Evolutionary conservation across 192 early-diverging fungal species (phyloP).

Genomic region (Dimargaris verticillata): DNA sequence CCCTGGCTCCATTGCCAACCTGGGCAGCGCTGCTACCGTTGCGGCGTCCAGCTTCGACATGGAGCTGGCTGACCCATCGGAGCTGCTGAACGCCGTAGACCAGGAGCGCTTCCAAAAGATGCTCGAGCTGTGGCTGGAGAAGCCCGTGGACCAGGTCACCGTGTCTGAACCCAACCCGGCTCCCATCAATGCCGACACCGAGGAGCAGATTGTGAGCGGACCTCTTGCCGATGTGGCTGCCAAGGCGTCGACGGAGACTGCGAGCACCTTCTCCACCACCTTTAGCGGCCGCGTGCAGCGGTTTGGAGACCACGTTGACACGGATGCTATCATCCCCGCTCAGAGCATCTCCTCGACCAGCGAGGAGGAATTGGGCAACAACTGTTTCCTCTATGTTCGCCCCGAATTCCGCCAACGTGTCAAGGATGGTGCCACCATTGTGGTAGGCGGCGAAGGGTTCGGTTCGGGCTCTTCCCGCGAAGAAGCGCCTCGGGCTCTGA

Average conservation of each 20-base stretch:
- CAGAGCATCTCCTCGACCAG: constrained; percentile 56
- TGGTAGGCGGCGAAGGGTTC: constrained; percentile 56
- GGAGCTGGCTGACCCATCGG: constrained; percentile 48
- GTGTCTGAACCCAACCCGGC: constrained; percentile 49
- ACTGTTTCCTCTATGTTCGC: constrained; percentile 55
- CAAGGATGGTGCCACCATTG: constrained; percentile 44
- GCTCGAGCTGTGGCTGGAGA: constrained; percentile 50
- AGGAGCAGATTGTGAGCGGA: constrained; percentile 19
- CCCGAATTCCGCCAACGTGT: constrained; percentile 55
- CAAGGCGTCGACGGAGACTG: background rate
- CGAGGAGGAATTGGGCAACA: constrained; percentile 50
- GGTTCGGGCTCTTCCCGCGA: constrained; percentile 64
- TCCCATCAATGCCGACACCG: constrained; percentile 25
- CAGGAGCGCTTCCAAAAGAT: constrained; percentile 39
- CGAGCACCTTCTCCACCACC: constrained; percentile 21
- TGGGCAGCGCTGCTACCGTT: constrained; percentile 60
- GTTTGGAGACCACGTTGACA: constrained; percentile 62
- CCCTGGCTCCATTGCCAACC: constrained; percentile 60
- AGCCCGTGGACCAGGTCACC: constrained; percentile 29
- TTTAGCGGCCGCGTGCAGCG: constrained; percentile 51
- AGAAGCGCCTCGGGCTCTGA: constrained; percentile 59
- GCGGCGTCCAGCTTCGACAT: constrained; percentile 64
- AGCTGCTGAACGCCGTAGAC: constrained; percentile 49
- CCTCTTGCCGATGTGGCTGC: constrained; percentile 16
- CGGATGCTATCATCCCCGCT: constrained; percentile 64